Conservation (phyloP, 495 filamentous ascomycete genomes). For the Elaphomyces granulatus region DNA sequence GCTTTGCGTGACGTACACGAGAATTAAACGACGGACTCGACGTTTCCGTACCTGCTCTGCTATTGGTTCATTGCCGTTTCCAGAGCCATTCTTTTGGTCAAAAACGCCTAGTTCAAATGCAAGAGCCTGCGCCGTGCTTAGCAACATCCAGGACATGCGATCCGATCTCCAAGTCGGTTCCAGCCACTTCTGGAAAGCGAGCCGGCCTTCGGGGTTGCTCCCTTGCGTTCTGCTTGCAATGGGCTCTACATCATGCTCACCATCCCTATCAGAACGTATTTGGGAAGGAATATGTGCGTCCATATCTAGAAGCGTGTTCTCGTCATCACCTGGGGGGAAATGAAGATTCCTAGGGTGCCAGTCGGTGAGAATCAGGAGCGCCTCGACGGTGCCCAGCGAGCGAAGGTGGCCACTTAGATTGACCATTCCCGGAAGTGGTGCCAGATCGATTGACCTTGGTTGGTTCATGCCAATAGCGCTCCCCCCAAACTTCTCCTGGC, state of each 20-base stretch:
- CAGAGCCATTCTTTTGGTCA: constrained; percentile 53
- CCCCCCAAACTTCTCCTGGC: constrained; percentile 84
- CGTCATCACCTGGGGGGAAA: constrained; percentile 80
- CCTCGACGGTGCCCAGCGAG: constrained; percentile 87
- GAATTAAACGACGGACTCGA: constrained; percentile 68
- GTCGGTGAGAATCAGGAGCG: constrained; percentile 81
- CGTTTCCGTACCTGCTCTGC: constrained; percentile 60
- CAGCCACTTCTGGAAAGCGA: constrained; percentile 80
- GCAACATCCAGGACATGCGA: constrained; percentile 96
- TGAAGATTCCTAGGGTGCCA: constrained; percentile 94
- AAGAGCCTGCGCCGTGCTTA: constrained; percentile 77
- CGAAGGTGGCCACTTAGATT: constrained; percentile 58
- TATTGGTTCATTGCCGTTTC: constrained; percentile 35
- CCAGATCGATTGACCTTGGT: constrained; percentile 45
- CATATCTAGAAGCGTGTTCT: constrained; percentile 42
- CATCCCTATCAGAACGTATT: constrained; percentile 19
- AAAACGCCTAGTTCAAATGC: constrained; percentile 93
- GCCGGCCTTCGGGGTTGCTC: constrained; percentile 37
- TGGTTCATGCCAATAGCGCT: constrained; percentile 69
- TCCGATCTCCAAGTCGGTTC: constrained; percentile 95
- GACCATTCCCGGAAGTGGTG: constrained; percentile 38
- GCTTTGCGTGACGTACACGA: constrained; percentile 82
- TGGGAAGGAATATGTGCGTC: constrained; percentile 28
- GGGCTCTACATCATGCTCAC: constrained; percentile 25
- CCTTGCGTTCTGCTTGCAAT: constrained; percentile 20